Evolutionary conservation across 257 asterid genomes (phyloP).

Genomic region (Solanum piurae): DNA sequence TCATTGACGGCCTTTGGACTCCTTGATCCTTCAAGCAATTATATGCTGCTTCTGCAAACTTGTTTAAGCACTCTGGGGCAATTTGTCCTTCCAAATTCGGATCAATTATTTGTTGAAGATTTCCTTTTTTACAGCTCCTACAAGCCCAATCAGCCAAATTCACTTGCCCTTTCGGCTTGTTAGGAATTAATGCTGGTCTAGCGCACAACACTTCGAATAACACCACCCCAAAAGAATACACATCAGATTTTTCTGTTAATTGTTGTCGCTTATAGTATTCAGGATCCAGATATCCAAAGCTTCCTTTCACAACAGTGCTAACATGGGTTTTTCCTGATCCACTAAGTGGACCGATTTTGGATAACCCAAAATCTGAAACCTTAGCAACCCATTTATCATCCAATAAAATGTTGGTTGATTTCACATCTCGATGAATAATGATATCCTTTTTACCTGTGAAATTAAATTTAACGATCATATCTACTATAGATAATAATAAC

Average conservation of each 20-base stretch:
- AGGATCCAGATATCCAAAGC: constrained; percentile 60
- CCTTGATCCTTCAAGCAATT: constrained; percentile 39
- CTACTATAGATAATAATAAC: not conserved
- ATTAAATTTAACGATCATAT: not conserved
- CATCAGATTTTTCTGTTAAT: constrained; percentile 57
- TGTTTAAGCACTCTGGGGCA: constrained; percentile 36
- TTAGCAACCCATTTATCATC: constrained; percentile 60
- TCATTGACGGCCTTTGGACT: constrained; percentile 46
- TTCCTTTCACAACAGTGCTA: constrained; percentile 65
- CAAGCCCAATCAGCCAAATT: constrained; percentile 51
- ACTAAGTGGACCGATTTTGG: constrained; percentile 43
- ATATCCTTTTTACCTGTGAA: constrained; percentile 7
- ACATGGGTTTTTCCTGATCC: constrained; percentile 31
- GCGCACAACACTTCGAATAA: constrained; percentile 47
- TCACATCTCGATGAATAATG: constrained; percentile 63
- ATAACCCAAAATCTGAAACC: constrained; percentile 64
- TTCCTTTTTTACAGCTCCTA: constrained; percentile 23
- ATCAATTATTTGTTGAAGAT: constrained; percentile 32
- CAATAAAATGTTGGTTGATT: constrained; percentile 54
- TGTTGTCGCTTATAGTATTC: constrained; percentile 50
- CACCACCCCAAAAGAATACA: constrained; percentile 64
- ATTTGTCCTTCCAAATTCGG: constrained; percentile 30
- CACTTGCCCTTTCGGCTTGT: constrained; percentile 24
- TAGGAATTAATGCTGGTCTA: constrained; percentile 24
- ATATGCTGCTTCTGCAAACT: constrained; percentile 29